Evolutionary conservation across 2,329 filamentous ascomycete genomes (phyloP).

Genomic region (Nemania abortiva): DNA sequence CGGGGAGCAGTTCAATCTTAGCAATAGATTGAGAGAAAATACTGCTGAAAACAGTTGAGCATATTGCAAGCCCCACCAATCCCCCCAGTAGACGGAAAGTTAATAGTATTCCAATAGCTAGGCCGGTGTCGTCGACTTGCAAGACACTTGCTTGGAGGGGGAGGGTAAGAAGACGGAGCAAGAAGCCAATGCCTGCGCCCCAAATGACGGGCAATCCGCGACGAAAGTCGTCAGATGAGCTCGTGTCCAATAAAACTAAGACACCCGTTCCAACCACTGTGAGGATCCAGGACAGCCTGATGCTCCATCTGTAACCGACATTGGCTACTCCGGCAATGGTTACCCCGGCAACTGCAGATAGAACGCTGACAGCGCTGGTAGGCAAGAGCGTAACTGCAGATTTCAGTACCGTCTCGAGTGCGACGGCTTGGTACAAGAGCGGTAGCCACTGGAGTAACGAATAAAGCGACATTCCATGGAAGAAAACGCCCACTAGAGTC

Average conservation of each 20-base stretch:
- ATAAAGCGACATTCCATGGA: constrained; percentile 9
- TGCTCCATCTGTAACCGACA: constrained; percentile 4
- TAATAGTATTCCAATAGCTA: background rate
- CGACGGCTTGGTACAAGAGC: background rate
- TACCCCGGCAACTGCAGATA: constrained; percentile 5
- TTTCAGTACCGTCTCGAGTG: background rate
- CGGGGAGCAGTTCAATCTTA: background rate
- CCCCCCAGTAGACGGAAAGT: background rate
- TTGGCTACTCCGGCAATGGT: background rate
- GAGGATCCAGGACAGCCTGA: background rate
- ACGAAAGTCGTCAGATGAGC: background rate
- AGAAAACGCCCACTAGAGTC: background rate
- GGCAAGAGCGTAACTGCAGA: constrained; percentile 7
- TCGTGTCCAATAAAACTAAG: background rate
- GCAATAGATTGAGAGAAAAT: background rate
- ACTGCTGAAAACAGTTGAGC: constrained; percentile 5
- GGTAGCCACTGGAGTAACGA: constrained; percentile 2
- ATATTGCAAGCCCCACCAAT: background rate
- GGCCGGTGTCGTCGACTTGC: background rate
- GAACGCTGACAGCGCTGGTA: background rate
- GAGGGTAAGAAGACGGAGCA: background rate
- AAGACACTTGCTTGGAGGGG: background rate
- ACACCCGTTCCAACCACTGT: background rate
- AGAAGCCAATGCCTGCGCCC: constrained; percentile 2
- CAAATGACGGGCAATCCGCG: background rate